Evolutionary conservation across 352 stramenopile genomes (phyloP).

Genomic region (Pythium phragmitis): DNA sequence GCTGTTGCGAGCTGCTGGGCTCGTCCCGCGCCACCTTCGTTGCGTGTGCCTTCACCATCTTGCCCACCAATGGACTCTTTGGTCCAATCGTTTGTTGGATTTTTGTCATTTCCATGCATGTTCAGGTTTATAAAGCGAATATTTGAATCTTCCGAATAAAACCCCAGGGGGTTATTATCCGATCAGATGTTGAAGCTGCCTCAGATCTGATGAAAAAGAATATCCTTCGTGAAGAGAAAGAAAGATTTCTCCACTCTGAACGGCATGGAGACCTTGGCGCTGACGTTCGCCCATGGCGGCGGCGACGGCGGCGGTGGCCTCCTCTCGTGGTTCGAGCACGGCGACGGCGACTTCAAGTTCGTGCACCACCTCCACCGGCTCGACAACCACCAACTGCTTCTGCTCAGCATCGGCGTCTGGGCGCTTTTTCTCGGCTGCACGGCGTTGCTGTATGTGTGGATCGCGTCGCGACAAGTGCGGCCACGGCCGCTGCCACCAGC

Average conservation of each 20-base stretch:
- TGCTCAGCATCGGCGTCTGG: constrained; percentile 40
- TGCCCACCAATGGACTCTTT: constrained; percentile 19
- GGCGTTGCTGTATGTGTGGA: constrained; percentile 71
- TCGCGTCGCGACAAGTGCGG: constrained; percentile 76
- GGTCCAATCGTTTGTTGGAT: constrained; percentile 12
- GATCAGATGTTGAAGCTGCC: constrained; percentile 20
- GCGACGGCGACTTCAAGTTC: constrained; percentile 20
- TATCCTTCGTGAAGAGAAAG: constrained; percentile 4
- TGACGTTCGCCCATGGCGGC: constrained; percentile 2
- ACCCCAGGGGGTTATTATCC: constrained; percentile 6
- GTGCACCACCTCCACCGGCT: constrained; percentile 7
- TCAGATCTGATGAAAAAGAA: neutral
- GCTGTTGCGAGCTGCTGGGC: neutral
- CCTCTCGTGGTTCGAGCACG: constrained; percentile 3
- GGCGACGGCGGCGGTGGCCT: neutral
- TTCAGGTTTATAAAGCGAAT: neutral
- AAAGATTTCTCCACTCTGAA: neutral
- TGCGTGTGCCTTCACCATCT: constrained; percentile 18
- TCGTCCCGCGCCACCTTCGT: neutral
- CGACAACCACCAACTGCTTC: constrained; percentile 20
- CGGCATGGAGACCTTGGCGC: neutral
- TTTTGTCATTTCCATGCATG: constrained; percentile 16
- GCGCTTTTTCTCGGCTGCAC: constrained; percentile 45
- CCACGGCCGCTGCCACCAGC: constrained; percentile 44
- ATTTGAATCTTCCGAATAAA: neutral